Base-by-base conservation (phyloP, 129 eudicot species). In the Flaveria robusta region DNA sequence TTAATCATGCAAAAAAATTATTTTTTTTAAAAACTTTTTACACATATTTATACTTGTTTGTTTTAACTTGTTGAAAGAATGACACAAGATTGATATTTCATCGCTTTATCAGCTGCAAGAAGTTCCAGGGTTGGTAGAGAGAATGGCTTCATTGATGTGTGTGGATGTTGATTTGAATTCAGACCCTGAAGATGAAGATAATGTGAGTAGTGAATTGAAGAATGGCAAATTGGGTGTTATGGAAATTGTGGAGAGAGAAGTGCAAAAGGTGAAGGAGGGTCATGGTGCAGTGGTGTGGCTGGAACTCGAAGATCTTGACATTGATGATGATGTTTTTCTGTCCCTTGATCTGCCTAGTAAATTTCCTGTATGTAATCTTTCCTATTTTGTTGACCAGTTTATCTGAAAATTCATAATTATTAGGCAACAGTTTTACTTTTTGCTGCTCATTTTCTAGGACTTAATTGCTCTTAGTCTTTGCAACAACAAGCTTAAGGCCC, bases 91-190 rank as follows among this genome's bases (percentile, higher is more conserved):
- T 34, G 39, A 7, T 34, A 34, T 34, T 4, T 56, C 16, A n/a
- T 43, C 42, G 52, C 16, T 23, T 47, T 41, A 83, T 85, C 92
- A 95, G 99, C 81, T 95, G 90, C 93, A 86, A 67, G 97, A 95
- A 81, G 88, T 91, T 68, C 97, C 96, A 7, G 97, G 99, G 20
- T 78, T 91, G 92, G 91, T 87, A 2, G 91, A 95, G 79, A 86
- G 99, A 85, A 91, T 95, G 99, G 99, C 96, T 71, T 77, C 99
- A 39, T 65, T 95, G 80, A 95, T 95, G 99, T 91, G 99, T 80
- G 92, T 95, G 52, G 96, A 91, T 68, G 80, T 59, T 75, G 96
- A 93, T 83, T 71, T 86, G 77, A 79, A 81, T 77, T 75, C 83
- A 56, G 90, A 84, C n/a, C 54, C 50, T 62, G 96, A 78, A 68